A percentile compares a stretch with the other conserved stretches of the same genome.
Conservation (phyloP, 305 asterid genomes). For the Rubia balearica region DNA sequence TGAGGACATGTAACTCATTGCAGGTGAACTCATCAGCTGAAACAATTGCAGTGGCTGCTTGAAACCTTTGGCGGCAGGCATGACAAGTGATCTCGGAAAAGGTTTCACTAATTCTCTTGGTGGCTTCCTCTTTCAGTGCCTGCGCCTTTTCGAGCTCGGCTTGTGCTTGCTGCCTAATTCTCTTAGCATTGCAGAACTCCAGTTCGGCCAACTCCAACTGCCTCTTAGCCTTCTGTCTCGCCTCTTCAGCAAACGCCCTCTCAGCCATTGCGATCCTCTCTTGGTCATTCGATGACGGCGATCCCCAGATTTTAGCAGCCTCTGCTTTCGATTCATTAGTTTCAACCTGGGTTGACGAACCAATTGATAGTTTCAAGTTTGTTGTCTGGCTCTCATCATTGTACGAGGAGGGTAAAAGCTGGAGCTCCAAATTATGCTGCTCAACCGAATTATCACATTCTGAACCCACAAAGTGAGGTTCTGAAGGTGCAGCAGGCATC, state of each 20-base stretch:
- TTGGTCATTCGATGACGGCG: slow-evolving; percentile 30
- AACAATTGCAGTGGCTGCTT: slow-evolving; percentile 9
- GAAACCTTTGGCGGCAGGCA: slow-evolving; percentile 51
- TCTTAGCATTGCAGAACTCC: slow-evolving; percentile 63
- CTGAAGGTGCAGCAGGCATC: slow-evolving; percentile 12
- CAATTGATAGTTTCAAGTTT: slow-evolving; percentile 67
- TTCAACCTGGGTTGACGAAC: slow-evolving; percentile 25
- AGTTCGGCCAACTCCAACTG: slow-evolving; percentile 65
- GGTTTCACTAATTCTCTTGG: slow-evolving; percentile 39
- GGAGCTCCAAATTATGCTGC: slow-evolving; percentile 31
- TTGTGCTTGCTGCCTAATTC: slow-evolving; percentile 61
- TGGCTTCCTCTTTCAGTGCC: slow-evolving; percentile 43
- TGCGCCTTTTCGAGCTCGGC: slow-evolving; percentile 60
- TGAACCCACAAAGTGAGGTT: slow-evolving; percentile 4
- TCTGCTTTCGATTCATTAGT: not conserved
- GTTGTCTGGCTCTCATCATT: slow-evolving; percentile 39
- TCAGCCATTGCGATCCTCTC: slow-evolving; percentile 52
- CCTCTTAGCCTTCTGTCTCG: slow-evolving; percentile 53
- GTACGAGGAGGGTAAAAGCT: slow-evolving; percentile 26
- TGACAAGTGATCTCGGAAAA: slow-evolving; percentile 60
- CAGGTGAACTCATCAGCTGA: slow-evolving; percentile 22
- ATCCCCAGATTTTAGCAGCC: slow-evolving; percentile 6
- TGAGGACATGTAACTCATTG: slow-evolving; percentile 26
- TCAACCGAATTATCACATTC: not conserved
- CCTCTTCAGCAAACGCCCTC: slow-evolving; percentile 65